Evolutionary conservation across 352 stramenopile genomes (phyloP), one percentile per base, ranked within the genome.

Genomic region (Globisporangium canariense): DNA sequence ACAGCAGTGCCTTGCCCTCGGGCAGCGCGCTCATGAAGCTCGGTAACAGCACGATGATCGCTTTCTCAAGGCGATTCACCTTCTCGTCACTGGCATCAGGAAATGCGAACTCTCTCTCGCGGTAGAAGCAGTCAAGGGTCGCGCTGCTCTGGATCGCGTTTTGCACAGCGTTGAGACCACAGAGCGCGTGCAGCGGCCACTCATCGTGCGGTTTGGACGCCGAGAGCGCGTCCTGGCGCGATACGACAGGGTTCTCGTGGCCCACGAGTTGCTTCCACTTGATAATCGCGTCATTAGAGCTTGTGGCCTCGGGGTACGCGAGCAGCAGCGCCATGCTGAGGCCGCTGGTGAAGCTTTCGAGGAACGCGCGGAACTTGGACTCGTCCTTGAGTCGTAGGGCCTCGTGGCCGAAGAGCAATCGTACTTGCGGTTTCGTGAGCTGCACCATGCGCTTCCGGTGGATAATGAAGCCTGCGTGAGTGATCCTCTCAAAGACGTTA

Each of bases 31-130:
- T 51, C 14, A 75, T n/a, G 30, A 88, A 81, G 25, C 55, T 58
- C 8, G 80, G 69, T 5, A 89, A 51, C 28, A 89, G 45, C 11
- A 77, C 66, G 1, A 86, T 57, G 0, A 77, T 65, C 4, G 80
- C 77, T 16, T 62, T 69, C 28, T 89, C 71, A 0, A 88, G 51
- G 59, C 7, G 41, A 9, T 2, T 40, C 2, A 20, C 3, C 45
- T 38, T 0, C 5, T 52, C 18, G 36, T 4, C 9, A 11, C 4
- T 32, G 32, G 32, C 22, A 0, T 55, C 32, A 16, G 81, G 74
- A 32, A 97, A 94, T 20, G 90, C 70, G 9, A 93, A 68, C 10
- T 75, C 77, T 7, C 85, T 65, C 47, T 97, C 90, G 20, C 88
- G 75, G 7, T 76, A 53, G 18, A 79, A 82, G 40, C 75, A 88